These are phyloP conservation scores for Physaria fendleri DNA, from an alignment of 345 rosid genomes.

Conservation along the genomic window DNA sequence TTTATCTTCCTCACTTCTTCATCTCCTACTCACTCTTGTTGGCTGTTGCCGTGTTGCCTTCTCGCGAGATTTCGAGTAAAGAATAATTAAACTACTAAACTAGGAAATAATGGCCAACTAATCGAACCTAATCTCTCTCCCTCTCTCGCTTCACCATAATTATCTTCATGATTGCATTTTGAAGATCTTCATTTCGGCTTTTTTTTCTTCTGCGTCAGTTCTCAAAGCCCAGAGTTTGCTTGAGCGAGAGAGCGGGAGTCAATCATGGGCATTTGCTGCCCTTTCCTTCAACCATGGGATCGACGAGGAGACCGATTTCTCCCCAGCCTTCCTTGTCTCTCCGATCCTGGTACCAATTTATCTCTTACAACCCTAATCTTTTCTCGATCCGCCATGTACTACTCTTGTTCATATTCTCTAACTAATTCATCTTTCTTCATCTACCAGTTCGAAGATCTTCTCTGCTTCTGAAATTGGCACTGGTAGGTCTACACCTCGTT, in stretches of 20 bases:
- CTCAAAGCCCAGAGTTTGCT: too few relatives aligned
- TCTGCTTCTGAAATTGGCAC: slow-evolving; percentile 59
- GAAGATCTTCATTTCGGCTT: slow-evolving; percentile 8
- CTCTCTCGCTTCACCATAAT: background rate
- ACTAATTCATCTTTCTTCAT: background rate
- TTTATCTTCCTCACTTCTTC: background rate
- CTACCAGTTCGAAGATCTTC: slow-evolving; percentile 67
- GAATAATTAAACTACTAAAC: background rate
- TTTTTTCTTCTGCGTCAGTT: too few relatives aligned
- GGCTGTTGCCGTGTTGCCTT: too few relatives aligned
- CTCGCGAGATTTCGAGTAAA: background rate
- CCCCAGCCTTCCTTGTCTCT: slow-evolving; percentile 48
- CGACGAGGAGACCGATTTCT: slow-evolving; percentile 35
- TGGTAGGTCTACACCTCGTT: slow-evolving; percentile 62
- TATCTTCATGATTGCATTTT: background rate
- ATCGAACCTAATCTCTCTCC: slow-evolving; percentile 6
- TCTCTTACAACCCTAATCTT: background rate
- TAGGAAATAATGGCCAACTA: background rate
- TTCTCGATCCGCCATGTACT: background rate
- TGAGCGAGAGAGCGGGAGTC: background rate
- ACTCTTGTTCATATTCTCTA: background rate
- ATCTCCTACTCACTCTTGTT: background rate
- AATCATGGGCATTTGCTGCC: slow-evolving; percentile 36
- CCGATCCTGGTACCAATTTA: slow-evolving; percentile 52
- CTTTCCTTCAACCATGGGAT: slow-evolving; percentile 30